Percentiles rank a stretch among this genome's conserved stretches.
phyloP scores from a whole-genome alignment of 2,329 filamentous ascomycete species.

The Aspergillus sclerotialis region DNA sequence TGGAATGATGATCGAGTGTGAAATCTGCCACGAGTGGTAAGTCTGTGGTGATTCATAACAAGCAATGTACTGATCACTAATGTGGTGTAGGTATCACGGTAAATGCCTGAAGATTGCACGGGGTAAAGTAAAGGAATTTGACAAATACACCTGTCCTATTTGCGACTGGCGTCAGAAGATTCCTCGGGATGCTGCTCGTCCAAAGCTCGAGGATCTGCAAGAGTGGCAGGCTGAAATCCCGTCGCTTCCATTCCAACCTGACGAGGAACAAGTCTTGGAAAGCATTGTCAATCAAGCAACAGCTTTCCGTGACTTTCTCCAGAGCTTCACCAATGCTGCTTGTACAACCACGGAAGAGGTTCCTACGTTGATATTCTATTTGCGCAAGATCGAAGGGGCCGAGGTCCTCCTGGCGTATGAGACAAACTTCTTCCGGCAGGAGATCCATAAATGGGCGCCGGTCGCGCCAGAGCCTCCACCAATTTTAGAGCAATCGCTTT shows the following conservation, averaged over 20 bases:
- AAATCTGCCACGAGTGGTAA: slow-evolving; percentile 95
- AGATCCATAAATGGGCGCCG: slow-evolving; percentile 89
- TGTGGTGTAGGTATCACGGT: slow-evolving; percentile 71
- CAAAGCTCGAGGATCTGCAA: slow-evolving; percentile 85
- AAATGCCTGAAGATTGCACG: slow-evolving; percentile 97
- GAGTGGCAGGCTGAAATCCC: slow-evolving; percentile 78
- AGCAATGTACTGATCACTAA: slow-evolving; percentile 20
- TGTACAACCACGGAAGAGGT: slow-evolving; percentile 79
- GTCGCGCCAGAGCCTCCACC: slow-evolving; percentile 82
- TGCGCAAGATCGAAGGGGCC: slow-evolving; percentile 94
- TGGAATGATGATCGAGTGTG: slow-evolving; percentile 99
- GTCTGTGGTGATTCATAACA: no score
- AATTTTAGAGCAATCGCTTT: slow-evolving; percentile 77
- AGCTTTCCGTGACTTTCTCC: slow-evolving; percentile 75
- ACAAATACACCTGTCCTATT: slow-evolving; percentile 96
- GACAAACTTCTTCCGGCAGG: slow-evolving; percentile 96
- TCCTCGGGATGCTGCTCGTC: slow-evolving; percentile 87
- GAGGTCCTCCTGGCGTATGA: slow-evolving; percentile 87
- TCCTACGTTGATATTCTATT: slow-evolving; percentile 84
- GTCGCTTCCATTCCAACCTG: slow-evolving; percentile 81
- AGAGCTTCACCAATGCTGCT: slow-evolving; percentile 71
- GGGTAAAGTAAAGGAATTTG: slow-evolving; percentile 96
- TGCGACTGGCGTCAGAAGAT: slow-evolving; percentile 98
- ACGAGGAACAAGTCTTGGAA: slow-evolving; percentile 82
- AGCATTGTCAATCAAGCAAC: slow-evolving; percentile 80